Base-by-base conservation (phyloP, 1,284 basidiomycete genomes). In the Papiliotrema nemorosa region DNA sequence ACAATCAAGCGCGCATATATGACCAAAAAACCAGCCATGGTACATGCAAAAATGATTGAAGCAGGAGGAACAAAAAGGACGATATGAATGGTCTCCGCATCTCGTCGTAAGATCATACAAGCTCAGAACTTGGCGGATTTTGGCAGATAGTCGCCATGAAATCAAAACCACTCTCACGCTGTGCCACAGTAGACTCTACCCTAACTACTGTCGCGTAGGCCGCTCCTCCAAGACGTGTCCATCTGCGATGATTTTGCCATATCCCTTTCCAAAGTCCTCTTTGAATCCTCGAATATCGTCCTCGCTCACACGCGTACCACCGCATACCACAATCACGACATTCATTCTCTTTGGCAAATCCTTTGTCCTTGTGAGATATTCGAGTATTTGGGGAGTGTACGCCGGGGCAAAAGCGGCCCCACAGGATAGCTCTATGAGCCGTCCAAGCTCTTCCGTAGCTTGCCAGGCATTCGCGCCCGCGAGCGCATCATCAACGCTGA, bases 391-490 rank as follows among this genome's bases (percentile, higher is more conserved):
- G 37, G 37, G 46, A 7, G 39, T 18, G 20, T 40, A 40, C 10
- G 37, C 37, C 7, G 46, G 46, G 7, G 33, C 38, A 9, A 48
- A n/a, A 26, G 46, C 46, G 21, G 35, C 46, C 24, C 46, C 46
- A 21, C 36, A 39, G 5, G 36, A 40, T 16, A 48, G 46, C 46
- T 48, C 46, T 21, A 48, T 48, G 18, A 20, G 36, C 14, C 41
- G 46, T 13, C 26, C 20, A 20, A 40, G 38, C 2, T 27, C 36
- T 10, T 48, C 46, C 3, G 37, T 48, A 3, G 46, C 22, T 22
- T 40, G 36, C 46, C 46, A 48, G 9, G 46, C 46, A 16, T 36
- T 38, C 21, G 46, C 36, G n/a, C 46, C 46, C 26, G 24, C 36
- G 7, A n/a, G 27, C 3, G 46, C 46, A 36, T 48, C 46, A 29